Percentiles rank a stretch among this genome's conserved stretches.
phyloP scores from a whole-genome alignment of 306 rosid genomes.

The Castanea sativa region DNA sequence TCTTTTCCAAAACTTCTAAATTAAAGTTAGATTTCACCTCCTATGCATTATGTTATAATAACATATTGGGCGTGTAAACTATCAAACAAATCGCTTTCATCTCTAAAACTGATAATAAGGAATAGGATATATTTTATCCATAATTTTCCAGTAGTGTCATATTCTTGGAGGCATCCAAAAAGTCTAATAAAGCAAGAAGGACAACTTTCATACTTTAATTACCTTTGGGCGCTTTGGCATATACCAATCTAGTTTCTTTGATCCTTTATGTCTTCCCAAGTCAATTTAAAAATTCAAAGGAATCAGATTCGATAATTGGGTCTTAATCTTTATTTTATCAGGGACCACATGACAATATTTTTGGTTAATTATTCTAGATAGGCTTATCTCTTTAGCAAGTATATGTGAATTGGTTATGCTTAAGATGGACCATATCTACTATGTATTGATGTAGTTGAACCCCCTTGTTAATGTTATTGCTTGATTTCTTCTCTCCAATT shows the following conservation, averaged over 20 bases:
- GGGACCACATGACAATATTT: neutral
- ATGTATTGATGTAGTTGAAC: too few relatives aligned
- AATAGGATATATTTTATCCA: neutral
- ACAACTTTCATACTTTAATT: neutral
- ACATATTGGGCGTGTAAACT: neutral
- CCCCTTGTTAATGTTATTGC: too few relatives aligned
- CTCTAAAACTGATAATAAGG: neutral
- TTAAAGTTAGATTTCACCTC: neutral
- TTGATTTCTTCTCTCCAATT: too few relatives aligned
- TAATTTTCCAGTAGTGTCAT: constrained; percentile 7
- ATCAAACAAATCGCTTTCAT: neutral
- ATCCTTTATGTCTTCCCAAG: neutral
- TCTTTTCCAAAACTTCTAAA: neutral
- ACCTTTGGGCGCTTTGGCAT: neutral
- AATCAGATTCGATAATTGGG: neutral
- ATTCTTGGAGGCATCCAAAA: constrained; percentile 20
- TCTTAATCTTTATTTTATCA: neutral
- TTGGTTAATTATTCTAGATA: neutral
- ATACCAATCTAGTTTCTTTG: neutral
- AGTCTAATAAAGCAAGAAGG: neutral
- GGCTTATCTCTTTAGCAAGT: too few relatives aligned
- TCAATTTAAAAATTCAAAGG: neutral
- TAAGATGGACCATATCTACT: too few relatives aligned
- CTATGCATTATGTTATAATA: neutral
- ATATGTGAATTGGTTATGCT: too few relatives aligned